Base-by-base conservation (phyloP, 495 filamentous ascomycete genomes). In the Baudoinia panamericana region DNA sequence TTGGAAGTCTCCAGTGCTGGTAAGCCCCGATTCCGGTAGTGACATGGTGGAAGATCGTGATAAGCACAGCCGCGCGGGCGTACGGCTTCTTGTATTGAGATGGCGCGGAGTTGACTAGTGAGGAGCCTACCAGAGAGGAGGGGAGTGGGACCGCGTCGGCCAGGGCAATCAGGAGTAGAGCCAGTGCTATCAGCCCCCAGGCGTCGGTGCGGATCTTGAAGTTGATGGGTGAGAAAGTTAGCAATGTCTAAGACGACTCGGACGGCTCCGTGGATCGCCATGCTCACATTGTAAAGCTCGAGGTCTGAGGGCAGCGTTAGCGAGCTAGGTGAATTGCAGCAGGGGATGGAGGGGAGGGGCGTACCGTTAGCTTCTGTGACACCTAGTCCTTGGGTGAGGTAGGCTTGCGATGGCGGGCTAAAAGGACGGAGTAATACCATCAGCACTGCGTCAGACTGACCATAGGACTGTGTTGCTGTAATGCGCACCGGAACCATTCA, bases 251-350 rank as follows among this genome's bases (percentile, higher is more conserved):
- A n/a, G n/a, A n/a, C n/a, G n/a, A n/a, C n/a, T n/a, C n/a, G n/a
- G n/a, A n/a, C n/a, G n/a, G n/a, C n/a, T n/a, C n/a, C n/a, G n/a
- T n/a, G n/a, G n/a, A n/a, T n/a, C n/a, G n/a, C n/a, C n/a, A n/a
- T n/a, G n/a, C n/a, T n/a, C n/a, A n/a, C n/a, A n/a, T 39, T 54
- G 43, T 54, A 54, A 46, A 54, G 31, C 26, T 54, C 51, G 32
- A 54, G 51, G 40, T 54, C 50, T 51, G 43, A 12, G 8, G 10
- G 13, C n/a, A n/a, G n/a, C n/a, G n/a, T n/a, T n/a, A n/a, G n/a
- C n/a, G n/a, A n/a, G n/a, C n/a, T n/a, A n/a, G n/a, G n/a, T n/a
- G n/a, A n/a, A n/a, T n/a, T n/a, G n/a, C n/a, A n/a, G n/a, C n/a
- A 15, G 7, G 12, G 26, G 15, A 17, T 7, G 7, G 10, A 17